phyloP scores from a whole-genome alignment of 2,329 filamentous ascomycete genomes.

The Colletotrichum zoysiae region DNA sequence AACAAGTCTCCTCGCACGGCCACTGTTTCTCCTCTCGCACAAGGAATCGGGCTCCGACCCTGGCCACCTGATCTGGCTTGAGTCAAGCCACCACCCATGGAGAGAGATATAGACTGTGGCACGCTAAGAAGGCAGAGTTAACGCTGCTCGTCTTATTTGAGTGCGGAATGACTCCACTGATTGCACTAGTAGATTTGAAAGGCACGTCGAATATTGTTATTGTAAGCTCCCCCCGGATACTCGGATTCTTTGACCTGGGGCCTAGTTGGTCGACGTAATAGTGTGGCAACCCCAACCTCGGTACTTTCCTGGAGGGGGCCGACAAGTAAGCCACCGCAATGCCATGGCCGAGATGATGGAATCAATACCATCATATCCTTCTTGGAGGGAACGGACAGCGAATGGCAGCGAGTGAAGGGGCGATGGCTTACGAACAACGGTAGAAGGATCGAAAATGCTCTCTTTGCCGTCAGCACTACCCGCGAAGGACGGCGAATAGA shows the following conservation, averaged over 20 bases:
- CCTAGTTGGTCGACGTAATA: constrained; percentile 4
- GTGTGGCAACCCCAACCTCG: background rate
- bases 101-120: constrained; percentile 23
- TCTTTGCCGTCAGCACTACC: constrained; percentile 29
- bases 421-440: constrained; percentile 4
- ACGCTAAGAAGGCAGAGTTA: constrained; percentile 5
- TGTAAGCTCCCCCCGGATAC: background rate
- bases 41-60: background rate
- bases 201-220: constrained; percentile 8
- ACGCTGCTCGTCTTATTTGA: constrained; percentile 20
- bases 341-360: background rate
- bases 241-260: constrained; percentile 13
- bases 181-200: background rate
- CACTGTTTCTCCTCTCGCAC: background rate
- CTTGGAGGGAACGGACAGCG: background rate
- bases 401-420: background rate
- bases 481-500: constrained; percentile 6
- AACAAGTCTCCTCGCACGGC: constrained; percentile 5
- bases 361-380: background rate
- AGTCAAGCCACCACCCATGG: constrained; percentile 15
- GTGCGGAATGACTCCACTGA: constrained; percentile 9
- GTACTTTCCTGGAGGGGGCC: background rate
- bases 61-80: background rate
- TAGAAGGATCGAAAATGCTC: background rate
- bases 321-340: background rate